phyloP scores from a whole-genome alignment of 371 early-diverging fungal genomes.

The Syncephalis fuscata region DNA sequence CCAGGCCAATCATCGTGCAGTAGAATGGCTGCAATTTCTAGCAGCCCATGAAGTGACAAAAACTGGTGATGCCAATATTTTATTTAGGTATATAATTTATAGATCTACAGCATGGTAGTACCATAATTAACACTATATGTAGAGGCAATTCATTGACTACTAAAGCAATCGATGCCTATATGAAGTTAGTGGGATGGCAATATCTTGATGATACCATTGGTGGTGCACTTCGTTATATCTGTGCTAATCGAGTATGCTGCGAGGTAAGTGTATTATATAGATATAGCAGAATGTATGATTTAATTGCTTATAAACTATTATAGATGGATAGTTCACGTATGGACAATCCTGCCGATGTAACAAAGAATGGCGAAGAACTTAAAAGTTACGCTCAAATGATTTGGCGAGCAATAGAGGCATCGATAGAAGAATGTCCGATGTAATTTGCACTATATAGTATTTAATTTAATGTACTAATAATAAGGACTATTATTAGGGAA shows the following conservation, averaged over 20 bases:
- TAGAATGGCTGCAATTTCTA: slow-evolving; percentile 34
- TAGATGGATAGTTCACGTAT: neutral
- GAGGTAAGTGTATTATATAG: too few relatives aligned
- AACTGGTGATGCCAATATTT: slow-evolving; percentile 12
- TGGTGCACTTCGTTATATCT: slow-evolving; percentile 33
- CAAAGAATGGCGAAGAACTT: slow-evolving; percentile 23
- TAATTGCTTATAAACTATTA: too few relatives aligned
- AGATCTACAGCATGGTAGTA: too few relatives aligned
- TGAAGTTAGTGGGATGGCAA: slow-evolving; percentile 54
- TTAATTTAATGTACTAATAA: too few relatives aligned
- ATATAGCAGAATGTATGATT: too few relatives aligned
- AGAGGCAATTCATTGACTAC: slow-evolving; percentile 66
- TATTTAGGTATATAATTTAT: slow-evolving; percentile 2
- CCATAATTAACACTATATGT: slow-evolving; percentile 16
- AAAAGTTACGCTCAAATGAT: slow-evolving; percentile 16
- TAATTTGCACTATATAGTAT: neutral
- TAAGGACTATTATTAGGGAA: slow-evolving; percentile 9
- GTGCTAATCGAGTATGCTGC: slow-evolving; percentile 27
- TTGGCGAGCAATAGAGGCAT: slow-evolving; percentile 24
- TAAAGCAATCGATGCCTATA: slow-evolving; percentile 62
- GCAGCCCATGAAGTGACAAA: slow-evolving; percentile 33
- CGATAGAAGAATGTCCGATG: slow-evolving; percentile 18
- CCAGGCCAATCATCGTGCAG: slow-evolving; percentile 19
- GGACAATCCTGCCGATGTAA: slow-evolving; percentile 11
- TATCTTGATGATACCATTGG: slow-evolving; percentile 57